Conservation (phyloP, 495 filamentous ascomycete species). For the Lophiotrema nucula region DNA sequence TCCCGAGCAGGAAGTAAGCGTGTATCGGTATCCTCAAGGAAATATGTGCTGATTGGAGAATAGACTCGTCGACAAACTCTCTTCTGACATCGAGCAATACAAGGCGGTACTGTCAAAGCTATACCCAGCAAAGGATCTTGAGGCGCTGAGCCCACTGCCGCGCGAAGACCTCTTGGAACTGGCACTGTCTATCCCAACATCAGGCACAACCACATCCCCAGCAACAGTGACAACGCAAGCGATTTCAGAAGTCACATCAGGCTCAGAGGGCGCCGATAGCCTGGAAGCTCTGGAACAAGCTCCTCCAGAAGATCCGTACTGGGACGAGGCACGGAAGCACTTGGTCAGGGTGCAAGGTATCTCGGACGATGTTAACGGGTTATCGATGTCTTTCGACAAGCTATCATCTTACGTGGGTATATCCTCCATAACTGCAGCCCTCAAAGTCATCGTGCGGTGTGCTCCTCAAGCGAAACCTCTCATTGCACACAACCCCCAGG, state of each 20-base stretch:
- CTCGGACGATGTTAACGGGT: constrained; percentile 77
- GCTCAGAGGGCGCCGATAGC: constrained; percentile 40
- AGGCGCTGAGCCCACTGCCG: constrained; percentile 46
- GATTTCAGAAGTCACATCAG: constrained; percentile 15
- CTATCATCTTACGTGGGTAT: constrained; percentile 76
- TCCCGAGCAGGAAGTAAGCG: constrained; percentile 40
- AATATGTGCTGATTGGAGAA: constrained; percentile 13
- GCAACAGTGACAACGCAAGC: constrained; percentile 41
- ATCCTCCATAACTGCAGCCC: constrained; percentile 77
- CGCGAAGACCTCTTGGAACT: constrained; percentile 54
- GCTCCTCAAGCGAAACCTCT: constrained; percentile 62
- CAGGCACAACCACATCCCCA: constrained; percentile 40
- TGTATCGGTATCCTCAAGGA: not conserved
- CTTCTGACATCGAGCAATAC: constrained; percentile 35
- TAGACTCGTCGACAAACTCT: constrained; percentile 40
- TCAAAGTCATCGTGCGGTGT: constrained; percentile 77
- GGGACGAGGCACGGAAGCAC: constrained; percentile 38
- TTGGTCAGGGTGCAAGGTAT: constrained; percentile 56
- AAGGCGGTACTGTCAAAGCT: constrained; percentile 45
- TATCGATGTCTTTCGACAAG: constrained; percentile 69
- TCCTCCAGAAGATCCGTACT: constrained; percentile 37
- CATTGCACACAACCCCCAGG: constrained; percentile 48
- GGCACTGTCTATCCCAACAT: constrained; percentile 31
- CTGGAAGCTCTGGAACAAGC: constrained; percentile 44
- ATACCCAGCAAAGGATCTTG: constrained; percentile 48